Evolutionary conservation across 1,284 basidiomycete species (phyloP).

Genomic region (Rhodotorula sp.): DNA sequence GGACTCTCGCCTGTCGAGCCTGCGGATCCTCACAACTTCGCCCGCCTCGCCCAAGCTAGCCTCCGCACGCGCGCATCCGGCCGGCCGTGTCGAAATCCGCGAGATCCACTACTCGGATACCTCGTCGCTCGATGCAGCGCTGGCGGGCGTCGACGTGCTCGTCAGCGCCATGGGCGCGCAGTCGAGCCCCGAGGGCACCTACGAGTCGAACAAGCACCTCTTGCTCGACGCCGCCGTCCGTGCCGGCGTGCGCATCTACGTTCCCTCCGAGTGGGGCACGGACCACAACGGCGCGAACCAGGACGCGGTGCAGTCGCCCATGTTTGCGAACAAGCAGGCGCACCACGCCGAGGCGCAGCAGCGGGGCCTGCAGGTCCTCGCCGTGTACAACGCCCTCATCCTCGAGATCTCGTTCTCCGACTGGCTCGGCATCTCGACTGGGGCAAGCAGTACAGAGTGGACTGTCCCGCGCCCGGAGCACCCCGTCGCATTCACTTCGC

Average conservation of each 20-base stretch:
- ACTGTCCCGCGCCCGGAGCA: constrained; percentile 9
- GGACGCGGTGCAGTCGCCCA: not conserved
- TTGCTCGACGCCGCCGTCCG: constrained; percentile 3
- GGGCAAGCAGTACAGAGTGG: constrained; percentile 3
- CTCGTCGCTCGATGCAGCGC: not conserved
- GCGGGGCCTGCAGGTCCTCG: constrained; percentile 10
- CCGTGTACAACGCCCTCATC: constrained; percentile 10
- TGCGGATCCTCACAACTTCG: constrained; percentile 21
- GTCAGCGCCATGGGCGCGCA: constrained; percentile 18
- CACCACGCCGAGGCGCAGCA: constrained; percentile 4
- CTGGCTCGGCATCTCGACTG: constrained; percentile 15
- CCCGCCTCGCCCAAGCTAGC: not conserved
- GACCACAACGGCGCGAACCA: constrained; percentile 2
- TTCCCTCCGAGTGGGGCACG: constrained; percentile 14
- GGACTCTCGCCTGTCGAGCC: not conserved
- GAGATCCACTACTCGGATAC: not conserved
- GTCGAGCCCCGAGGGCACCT: not conserved
- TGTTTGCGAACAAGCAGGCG: constrained; percentile 10
- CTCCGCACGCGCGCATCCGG: not conserved
- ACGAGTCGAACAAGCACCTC: constrained; percentile 10
- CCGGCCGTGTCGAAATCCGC: not conserved
- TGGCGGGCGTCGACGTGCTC: constrained; percentile 3
- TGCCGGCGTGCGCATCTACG: constrained; percentile 14
- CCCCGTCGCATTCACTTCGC: constrained; percentile 23
- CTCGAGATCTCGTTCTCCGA: constrained; percentile 21